Evolutionary conservation across 306 rosid species (phyloP), one percentile per base, ranked within the genome.

Genomic region (Clitoria ternatea): DNA sequence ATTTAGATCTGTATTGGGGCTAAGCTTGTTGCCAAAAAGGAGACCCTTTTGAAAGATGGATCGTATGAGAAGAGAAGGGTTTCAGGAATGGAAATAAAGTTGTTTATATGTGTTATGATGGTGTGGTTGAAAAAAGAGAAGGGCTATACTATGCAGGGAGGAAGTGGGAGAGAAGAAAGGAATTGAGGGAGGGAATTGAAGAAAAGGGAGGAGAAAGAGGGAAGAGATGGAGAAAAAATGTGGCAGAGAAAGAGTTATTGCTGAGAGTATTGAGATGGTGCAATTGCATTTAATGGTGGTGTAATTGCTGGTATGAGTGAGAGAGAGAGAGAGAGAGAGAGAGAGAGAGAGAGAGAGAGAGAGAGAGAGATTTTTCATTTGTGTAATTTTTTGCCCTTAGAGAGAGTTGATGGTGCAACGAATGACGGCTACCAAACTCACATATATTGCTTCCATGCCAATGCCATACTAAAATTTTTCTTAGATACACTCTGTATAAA

Each of bases 261-360:
- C 92, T 84, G 96, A 86, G 91, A 78, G 93, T 80, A 77, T 87
- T 87, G 97, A 91, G 97, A 91, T 88, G 96, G 89, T 91, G 97
- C 96, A 83, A 95, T 62, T 83, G 99, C 97, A 95, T 89, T 95
- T 70, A 95, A 90, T 94, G 91, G 91, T 70, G 93, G 94, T 91
- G 90, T 86, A 83, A 88, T 85, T 86, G 95, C 89, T n/a, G 32
- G 82, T 37, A 72, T 57, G 69, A 72, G 79, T 67, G 74, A 72
- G 43, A 18, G 61, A 61, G 63, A 76, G 82, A 49, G 11, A 39
- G 73, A 40, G 12, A 39, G 42, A 49, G 78, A 27, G 54, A 61
- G 72, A 66, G 40, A 17, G 61, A 61, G 62, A 72, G 80, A 49
- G 15, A 39, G 77, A 40, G 12, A 23, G 43, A 55, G 72, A 53